Percentiles rank a stretch among this genome's conserved stretches.
Conservation (phyloP, 2,329 filamentous ascomycete genomes). For the Cladobotryum mycophilum region DNA sequence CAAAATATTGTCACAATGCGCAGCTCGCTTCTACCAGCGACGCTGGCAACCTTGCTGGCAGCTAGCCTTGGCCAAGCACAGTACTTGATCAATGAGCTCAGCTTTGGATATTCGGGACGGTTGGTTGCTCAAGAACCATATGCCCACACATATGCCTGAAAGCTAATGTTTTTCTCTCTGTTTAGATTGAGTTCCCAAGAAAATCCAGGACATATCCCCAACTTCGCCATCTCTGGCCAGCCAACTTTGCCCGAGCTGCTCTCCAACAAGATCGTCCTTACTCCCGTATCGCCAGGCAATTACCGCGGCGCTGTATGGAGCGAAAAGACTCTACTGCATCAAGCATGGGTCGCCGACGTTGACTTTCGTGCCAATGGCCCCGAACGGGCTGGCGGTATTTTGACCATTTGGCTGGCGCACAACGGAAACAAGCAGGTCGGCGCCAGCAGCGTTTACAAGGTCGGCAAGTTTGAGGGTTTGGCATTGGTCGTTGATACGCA, state of each 20-base stretch:
- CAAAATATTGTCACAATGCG: slow-evolving; percentile 35
- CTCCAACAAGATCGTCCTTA: slow-evolving; percentile 88
- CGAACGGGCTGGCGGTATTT: slow-evolving; percentile 78
- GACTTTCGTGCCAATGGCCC: slow-evolving; percentile 83
- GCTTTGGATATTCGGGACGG: slow-evolving; percentile 68
- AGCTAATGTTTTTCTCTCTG: background rate
- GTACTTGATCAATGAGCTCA: slow-evolving; percentile 64
- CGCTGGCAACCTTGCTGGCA: slow-evolving; percentile 38
- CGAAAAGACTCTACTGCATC: slow-evolving; percentile 52
- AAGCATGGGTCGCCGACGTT: slow-evolving; percentile 76
- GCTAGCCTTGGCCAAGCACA: slow-evolving; percentile 52
- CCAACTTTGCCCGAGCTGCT: slow-evolving; percentile 57
- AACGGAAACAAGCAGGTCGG: slow-evolving; percentile 60
- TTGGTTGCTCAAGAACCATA: slow-evolving; percentile 26
- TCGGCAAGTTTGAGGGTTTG: slow-evolving; percentile 81
- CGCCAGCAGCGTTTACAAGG: slow-evolving; percentile 75
- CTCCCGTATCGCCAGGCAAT: slow-evolving; percentile 80
- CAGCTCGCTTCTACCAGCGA: slow-evolving; percentile 25
- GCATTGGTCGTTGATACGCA: slow-evolving; percentile 81
- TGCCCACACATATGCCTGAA: background rate
- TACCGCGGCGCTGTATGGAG: slow-evolving; percentile 80
- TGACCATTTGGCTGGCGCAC: slow-evolving; percentile 87
- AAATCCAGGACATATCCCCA: slow-evolving; percentile 41
- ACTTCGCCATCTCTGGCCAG: slow-evolving; percentile 49
- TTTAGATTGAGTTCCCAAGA: slow-evolving; percentile 59